A percentile compares a stretch with the other conserved stretches of the same genome.
Evolutionary conservation across 805 yeast species (phyloP).

Genomic region (Cyberlindnera samutprakarnensis): DNA sequence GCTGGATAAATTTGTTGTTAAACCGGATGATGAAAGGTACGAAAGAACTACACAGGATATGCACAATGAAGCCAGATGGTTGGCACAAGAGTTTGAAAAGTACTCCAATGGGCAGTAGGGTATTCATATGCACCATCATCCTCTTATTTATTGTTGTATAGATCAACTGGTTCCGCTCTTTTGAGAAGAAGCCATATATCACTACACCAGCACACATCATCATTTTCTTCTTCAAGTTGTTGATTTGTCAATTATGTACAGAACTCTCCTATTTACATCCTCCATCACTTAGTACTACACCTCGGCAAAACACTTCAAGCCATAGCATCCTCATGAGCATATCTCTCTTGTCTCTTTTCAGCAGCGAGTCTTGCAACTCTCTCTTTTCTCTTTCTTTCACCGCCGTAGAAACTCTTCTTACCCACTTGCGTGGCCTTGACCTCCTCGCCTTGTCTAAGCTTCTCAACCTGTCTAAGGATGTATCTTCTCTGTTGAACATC

Average conservation of each 20-base stretch:
- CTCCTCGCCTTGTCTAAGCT: slow-evolving; percentile 48
- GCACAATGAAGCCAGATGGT: slow-evolving; percentile 60
- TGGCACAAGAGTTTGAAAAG: slow-evolving; percentile 32
- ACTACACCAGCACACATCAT: no score
- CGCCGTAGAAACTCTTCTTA: slow-evolving; percentile 72
- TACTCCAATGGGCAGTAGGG: no score
- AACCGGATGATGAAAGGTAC: slow-evolving; percentile 44
- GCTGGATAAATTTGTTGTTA: slow-evolving; percentile 22
- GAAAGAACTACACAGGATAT: slow-evolving; percentile 58
- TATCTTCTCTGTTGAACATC: slow-evolving; percentile 67
- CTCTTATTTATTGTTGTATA: background rate
- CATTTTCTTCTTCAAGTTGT: no score
- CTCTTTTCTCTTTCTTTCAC: slow-evolving; percentile 74
- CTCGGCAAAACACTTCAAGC: slow-evolving; percentile 2
- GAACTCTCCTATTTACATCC: background rate
- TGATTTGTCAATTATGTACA: slow-evolving; percentile 1
- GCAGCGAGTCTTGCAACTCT: slow-evolving; percentile 53
- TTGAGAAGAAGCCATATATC: no score
- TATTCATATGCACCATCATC: no score
- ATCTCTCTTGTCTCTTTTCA: slow-evolving; percentile 25
- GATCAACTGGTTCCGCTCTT: no score
- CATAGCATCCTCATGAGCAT: slow-evolving; percentile 20
- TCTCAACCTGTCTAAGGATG: slow-evolving; percentile 66
- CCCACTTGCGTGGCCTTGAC: slow-evolving; percentile 54
- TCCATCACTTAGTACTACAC: no score